Evolutionary conservation across 2,329 filamentous ascomycete species (phyloP), one percentile per base, ranked within the genome.

Genomic region (Curvularia spicifera): DNA sequence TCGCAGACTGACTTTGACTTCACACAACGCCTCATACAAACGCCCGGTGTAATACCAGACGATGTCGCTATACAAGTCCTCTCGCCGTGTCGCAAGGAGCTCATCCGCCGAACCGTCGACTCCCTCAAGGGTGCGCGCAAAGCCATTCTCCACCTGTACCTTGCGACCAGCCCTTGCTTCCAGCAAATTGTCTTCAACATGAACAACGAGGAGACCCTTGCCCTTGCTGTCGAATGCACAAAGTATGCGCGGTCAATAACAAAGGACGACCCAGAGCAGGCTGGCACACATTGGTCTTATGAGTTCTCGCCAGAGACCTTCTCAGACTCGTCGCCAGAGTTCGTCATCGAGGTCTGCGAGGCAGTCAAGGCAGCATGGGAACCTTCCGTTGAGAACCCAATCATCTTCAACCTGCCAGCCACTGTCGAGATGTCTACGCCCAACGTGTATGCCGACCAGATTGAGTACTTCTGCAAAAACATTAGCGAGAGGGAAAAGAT

Each of bases 1-100:
- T 97, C 93, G 39, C 90, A 96, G 75, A 97, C 91, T 72, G 95
- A 98, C 80, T 98, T 93, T 81, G 91, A 97, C 82, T 98, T 98
- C 75, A 97, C 93, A 40, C 85, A 92, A 67, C 87, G 89, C 71
- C 82, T 98, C 67, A 87, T 97, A 64, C 89, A 96, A 71, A 96
- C 92, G 1, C 91, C 91, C 10, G 91, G 91, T 40, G 84, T 87
- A 13, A 86, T 93, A 8, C 93, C 93, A 53, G 91, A 95, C 73
- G 93, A 97, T 78, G 93, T 97, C 54, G 93, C 85, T 83, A 83
- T 98, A 58, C 93, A 97, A 76, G 94, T 97, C 52, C 88, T 98
- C 50, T 93, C 92, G 5, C 94, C 94, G 5, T 98, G 93, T 77
- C 89, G 94, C 65, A 88, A 91, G 74, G 94, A 98, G 76, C 87